Evolutionary conservation across 208 protist species (phyloP).

Genomic region (Strigomonas culicis): DNA sequence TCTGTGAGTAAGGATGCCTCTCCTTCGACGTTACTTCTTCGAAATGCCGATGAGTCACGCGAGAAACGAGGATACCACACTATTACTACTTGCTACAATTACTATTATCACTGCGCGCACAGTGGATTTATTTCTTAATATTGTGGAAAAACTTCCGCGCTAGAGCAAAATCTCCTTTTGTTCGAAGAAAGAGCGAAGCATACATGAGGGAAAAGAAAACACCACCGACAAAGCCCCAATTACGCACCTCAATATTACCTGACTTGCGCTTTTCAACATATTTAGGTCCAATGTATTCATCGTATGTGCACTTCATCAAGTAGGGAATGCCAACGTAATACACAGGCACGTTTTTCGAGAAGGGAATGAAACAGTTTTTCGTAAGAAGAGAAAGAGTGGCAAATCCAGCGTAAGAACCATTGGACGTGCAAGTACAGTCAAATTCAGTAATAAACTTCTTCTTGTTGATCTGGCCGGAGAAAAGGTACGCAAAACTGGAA

Average conservation of each 20-base stretch:
- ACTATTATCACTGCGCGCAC: no score
- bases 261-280: conserved; percentile 44
- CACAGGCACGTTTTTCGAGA: conserved; percentile 40
- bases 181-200: conserved; percentile 58
- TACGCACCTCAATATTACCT: conserved; percentile 64
- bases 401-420: conserved; percentile 73
- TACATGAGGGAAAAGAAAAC: conserved; percentile 80
- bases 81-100: no score
- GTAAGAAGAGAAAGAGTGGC: conserved; percentile 64
- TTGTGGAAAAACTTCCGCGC: conserved; percentile 29
- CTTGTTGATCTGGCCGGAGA: conserved; percentile 45
- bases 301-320: conserved; percentile 65
- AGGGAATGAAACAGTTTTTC: conserved; percentile 59
- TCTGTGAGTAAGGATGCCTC: background rate
- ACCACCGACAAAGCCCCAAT: conserved; percentile 82
- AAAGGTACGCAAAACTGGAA: conserved; percentile 82
- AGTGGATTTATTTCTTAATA: conserved; percentile 16
- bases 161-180: conserved; percentile 34
- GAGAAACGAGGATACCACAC: no score
- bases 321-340: conserved; percentile 56
- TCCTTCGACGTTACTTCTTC: no score
- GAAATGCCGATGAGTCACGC: no score
- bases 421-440: conserved; percentile 67
- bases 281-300: conserved; percentile 72
- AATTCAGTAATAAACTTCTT: conserved; percentile 47